These are phyloP conservation scores for Tilletia indica DNA, from an alignment of 1,284 basidiomycete species.

Conservation along the genomic window DNA sequence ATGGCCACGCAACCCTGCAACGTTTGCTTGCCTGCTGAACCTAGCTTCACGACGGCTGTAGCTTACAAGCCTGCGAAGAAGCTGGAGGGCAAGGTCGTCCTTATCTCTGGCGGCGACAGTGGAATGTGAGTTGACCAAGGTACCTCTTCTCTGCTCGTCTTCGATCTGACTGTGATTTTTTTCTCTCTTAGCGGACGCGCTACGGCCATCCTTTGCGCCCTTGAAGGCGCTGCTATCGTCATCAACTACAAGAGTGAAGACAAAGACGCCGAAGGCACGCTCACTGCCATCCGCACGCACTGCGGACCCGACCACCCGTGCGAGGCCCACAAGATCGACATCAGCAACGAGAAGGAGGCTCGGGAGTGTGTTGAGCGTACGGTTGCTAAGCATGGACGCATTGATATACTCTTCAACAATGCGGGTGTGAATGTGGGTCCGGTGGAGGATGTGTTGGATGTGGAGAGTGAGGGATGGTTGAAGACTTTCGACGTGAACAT, in stretches of 20 bases:
- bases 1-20: background rate
- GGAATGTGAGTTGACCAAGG: background rate
- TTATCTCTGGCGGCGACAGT: slow-evolving; percentile 17
- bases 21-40: background rate
- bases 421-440: background rate
- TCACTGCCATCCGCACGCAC: background rate
- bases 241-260: background rate
- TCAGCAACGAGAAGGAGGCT: background rate
- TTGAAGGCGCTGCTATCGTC: slow-evolving; percentile 9
- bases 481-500: slow-evolving; percentile 14
- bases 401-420: background rate
- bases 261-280: slow-evolving; percentile 6
- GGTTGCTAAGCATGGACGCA: background rate
- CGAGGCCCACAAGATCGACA: background rate
- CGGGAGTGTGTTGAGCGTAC: background rate
- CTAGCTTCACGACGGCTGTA: background rate
- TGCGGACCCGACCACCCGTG: background rate
- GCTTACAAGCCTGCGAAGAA: background rate
- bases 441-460: background rate
- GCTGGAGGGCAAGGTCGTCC: slow-evolving; percentile 4
- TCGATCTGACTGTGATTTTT: background rate
- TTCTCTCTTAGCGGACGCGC: background rate
- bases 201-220: background rate
- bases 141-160: too few relatives aligned
- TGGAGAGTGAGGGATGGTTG: background rate